Conservation (phyloP, 306 rosid genomes). For the Inga leiocalycina region DNA sequence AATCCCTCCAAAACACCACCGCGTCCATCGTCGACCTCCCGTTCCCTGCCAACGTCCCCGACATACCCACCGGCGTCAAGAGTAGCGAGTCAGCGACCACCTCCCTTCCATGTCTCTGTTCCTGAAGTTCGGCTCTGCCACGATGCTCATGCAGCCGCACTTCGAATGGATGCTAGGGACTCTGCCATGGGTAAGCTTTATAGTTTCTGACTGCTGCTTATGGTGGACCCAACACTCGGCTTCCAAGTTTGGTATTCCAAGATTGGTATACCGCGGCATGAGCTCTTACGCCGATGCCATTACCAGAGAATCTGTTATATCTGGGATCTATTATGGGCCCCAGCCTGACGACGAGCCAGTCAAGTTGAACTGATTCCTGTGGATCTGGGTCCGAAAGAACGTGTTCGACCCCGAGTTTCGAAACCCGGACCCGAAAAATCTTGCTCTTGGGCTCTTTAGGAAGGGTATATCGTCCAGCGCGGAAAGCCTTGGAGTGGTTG, state of each 20-base stretch:
- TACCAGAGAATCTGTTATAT: background rate
- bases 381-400: constrained; percentile 35
- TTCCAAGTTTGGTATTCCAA: constrained; percentile 38
- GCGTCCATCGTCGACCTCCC: constrained; percentile 39
- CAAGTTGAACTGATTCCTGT: constrained; percentile 33
- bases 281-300: background rate
- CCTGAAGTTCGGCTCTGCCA: constrained; percentile 33
- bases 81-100: constrained; percentile 41
- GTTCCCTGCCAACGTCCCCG: constrained; percentile 36
- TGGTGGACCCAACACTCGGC: constrained; percentile 62
- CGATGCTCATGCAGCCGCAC: constrained; percentile 37
- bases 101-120: constrained; percentile 42
- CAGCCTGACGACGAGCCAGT: constrained; percentile 15
- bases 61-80: constrained; percentile 45
- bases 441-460: background rate
- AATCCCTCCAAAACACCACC: constrained; percentile 35
- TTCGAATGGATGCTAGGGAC: constrained; percentile 42
- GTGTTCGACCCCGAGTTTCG: background rate
- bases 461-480: background rate
- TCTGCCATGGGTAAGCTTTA: constrained; percentile 40
- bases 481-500: constrained; percentile 36
- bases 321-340: background rate
- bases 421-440: background rate
- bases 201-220: constrained; percentile 54
- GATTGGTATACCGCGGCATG: constrained; percentile 43